phyloP scores from a whole-genome alignment of 108 stramenopile species.

The Discostella pseudostelligera region DNA sequence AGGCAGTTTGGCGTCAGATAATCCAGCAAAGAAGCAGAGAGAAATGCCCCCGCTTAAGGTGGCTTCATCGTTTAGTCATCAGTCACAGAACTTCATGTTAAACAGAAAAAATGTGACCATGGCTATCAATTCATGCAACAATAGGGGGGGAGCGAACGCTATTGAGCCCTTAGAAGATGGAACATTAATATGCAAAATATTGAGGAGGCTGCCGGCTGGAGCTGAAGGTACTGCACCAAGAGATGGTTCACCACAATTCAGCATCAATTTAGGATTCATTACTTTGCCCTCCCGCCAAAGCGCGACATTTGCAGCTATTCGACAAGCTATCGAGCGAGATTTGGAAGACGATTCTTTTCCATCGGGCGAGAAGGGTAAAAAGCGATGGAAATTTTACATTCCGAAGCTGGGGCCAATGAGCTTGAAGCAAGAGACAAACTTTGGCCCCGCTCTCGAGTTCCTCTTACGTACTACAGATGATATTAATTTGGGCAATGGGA shows the following conservation, averaged over 20 bases:
- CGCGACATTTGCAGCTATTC: constrained; percentile 62
- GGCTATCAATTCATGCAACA: constrained; percentile 18
- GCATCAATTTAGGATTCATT: constrained; percentile 69
- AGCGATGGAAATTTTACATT: constrained; percentile 72
- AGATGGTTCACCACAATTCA: constrained; percentile 32
- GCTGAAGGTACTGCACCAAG: background rate
- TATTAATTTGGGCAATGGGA: constrained; percentile 57
- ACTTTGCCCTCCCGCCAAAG: constrained; percentile 53
- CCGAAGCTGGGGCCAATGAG: constrained; percentile 78
- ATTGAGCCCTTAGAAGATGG: constrained; percentile 49
- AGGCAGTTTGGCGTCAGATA: constrained; percentile 8
- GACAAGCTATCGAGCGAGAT: constrained; percentile 56
- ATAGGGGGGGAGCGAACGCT: constrained; percentile 22
- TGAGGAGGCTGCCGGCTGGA: constrained; percentile 15
- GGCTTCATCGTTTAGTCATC: constrained; percentile 2
- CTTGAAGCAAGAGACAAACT: constrained; percentile 59
- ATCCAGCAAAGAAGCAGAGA: constrained; percentile 15
- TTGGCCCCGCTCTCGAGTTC: constrained; percentile 65
- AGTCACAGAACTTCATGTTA: constrained; percentile 11
- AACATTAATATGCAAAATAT: constrained; percentile 42
- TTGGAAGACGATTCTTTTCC: constrained; percentile 57
- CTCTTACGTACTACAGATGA: constrained; percentile 48
- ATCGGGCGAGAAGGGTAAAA: constrained; percentile 12
- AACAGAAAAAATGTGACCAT: constrained; percentile 27
- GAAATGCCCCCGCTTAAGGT: constrained; percentile 1